Conservation (phyloP, 305 asterid species). For the Caryopteris hybrid region DNA sequence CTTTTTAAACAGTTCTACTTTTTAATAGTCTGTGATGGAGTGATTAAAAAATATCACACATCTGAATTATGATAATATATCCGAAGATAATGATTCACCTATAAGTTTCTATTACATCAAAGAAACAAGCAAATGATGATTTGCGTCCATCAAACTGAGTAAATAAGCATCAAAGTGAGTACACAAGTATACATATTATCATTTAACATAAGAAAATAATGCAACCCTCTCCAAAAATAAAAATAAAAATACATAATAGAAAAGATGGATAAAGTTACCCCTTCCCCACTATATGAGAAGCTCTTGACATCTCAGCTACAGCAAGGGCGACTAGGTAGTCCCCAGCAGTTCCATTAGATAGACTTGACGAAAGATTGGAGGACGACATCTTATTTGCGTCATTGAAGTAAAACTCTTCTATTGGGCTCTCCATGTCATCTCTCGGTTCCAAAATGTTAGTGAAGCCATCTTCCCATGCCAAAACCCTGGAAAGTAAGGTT, state of each 20-base stretch:
- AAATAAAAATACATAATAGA: neutral
- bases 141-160: no score
- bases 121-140: neutral
- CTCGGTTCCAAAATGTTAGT: constrained; percentile 36
- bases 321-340: constrained; percentile 46
- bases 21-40: neutral
- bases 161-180: no score
- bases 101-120: neutral
- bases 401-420: constrained; percentile 27
- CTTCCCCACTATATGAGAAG: constrained; percentile 54
- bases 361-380: constrained; percentile 31
- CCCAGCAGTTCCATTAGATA: constrained; percentile 29
- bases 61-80: neutral
- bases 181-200: neutral
- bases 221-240: neutral
- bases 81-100: neutral
- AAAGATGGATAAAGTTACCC: constrained; percentile 46
- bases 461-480: constrained; percentile 88
- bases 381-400: constrained; percentile 28
- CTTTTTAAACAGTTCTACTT: neutral
- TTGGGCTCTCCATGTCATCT: constrained; percentile 26
- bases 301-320: constrained; percentile 67
- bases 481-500: constrained; percentile 50
- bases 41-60: neutral
- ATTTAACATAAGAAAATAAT: neutral